phyloP scores from a whole-genome alignment of 1,284 basidiomycete genomes.

The Ceratobasidium sp. region DNA sequence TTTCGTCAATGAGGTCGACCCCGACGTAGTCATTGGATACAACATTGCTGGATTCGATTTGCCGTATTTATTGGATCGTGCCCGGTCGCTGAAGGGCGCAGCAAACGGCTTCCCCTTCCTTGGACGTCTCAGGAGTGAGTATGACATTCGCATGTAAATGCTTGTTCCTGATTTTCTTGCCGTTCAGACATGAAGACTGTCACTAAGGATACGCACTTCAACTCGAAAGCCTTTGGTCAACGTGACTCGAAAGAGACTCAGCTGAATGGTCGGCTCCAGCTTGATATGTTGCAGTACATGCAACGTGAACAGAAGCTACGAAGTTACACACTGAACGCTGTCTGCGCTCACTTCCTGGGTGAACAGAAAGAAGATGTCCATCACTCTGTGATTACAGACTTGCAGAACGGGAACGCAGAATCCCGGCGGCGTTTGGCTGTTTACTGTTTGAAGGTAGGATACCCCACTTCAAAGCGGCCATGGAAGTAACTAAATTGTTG shows the following conservation, averaged over 20 bases:
- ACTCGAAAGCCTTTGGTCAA: conserved; percentile 94
- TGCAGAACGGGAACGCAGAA: conserved; percentile 95
- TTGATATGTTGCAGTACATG: conserved; percentile 96
- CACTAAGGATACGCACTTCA: conserved; percentile 93
- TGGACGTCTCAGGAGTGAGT: conserved; percentile 80
- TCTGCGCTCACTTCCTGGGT: conserved; percentile 94
- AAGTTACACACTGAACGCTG: conserved; percentile 94
- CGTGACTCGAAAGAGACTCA: conserved; percentile 93
- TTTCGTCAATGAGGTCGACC: conserved; percentile 89
- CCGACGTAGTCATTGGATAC: conserved; percentile 94
- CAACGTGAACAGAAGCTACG: conserved; percentile 96
- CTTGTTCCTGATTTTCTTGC: neutral
- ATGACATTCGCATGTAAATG: conserved; percentile 24
- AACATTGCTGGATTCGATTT: conserved; percentile 94
- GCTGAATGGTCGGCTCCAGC: conserved; percentile 90
- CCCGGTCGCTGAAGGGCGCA: conserved; percentile 79
- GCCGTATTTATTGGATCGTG: conserved; percentile 92
- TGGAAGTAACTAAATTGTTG: conserved; percentile 17
- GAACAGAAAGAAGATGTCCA: conserved; percentile 99
- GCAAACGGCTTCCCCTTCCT: conserved; percentile 77
- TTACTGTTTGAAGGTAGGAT: conserved; percentile 90
- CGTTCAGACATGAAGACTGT: conserved; percentile 77
- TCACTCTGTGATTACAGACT: conserved; percentile 94
- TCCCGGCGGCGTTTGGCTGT: conserved; percentile 91
- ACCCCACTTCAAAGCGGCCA: neutral